A percentile compares a stretch with the other conserved stretches of the same genome.
These are phyloP conservation scores for Inosperma sp. DNA, from an alignment of 768 basidiomycete species.

Conservation along the genomic window DNA sequence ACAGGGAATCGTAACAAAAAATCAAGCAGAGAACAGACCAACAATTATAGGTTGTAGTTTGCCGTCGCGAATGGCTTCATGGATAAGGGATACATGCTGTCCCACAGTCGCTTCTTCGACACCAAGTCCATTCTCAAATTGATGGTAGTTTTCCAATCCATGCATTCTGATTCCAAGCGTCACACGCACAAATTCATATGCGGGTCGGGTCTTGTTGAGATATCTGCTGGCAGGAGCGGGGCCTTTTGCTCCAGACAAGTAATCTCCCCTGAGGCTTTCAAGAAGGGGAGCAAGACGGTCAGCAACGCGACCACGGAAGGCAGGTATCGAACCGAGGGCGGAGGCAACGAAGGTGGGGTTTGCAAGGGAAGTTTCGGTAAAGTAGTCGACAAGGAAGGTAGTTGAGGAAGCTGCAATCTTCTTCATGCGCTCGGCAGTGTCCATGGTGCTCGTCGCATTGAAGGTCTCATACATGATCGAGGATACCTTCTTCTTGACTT, in stretches of 20 bases:
- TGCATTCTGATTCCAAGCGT: slow-evolving; percentile 77
- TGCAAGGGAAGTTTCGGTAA: slow-evolving; percentile 37
- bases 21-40: slow-evolving; percentile 29
- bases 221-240: slow-evolving; percentile 61
- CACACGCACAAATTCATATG: slow-evolving; percentile 75
- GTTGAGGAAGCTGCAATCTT: slow-evolving; percentile 62
- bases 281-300: slow-evolving; percentile 43
- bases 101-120: slow-evolving; percentile 67
- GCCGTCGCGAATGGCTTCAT: slow-evolving; percentile 64
- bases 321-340: slow-evolving; percentile 39
- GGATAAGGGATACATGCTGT: slow-evolving; percentile 66
- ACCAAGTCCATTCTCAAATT: slow-evolving; percentile 59
- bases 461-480: slow-evolving; percentile 47
- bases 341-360: slow-evolving; percentile 20
- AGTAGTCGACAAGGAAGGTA: slow-evolving; percentile 59
- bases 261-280: slow-evolving; percentile 47
- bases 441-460: slow-evolving; percentile 68
- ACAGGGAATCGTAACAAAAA: no score
- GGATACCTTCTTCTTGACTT: slow-evolving; percentile 36
- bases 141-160: slow-evolving; percentile 64
- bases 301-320: slow-evolving; percentile 54
- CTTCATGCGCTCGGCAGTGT: slow-evolving; percentile 63
- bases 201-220: slow-evolving; percentile 61
- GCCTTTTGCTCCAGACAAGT: slow-evolving; percentile 55
- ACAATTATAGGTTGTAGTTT: slow-evolving; percentile 44